phyloP scores from a whole-genome alignment of 441 rosid species.

The Hura crepitans region DNA sequence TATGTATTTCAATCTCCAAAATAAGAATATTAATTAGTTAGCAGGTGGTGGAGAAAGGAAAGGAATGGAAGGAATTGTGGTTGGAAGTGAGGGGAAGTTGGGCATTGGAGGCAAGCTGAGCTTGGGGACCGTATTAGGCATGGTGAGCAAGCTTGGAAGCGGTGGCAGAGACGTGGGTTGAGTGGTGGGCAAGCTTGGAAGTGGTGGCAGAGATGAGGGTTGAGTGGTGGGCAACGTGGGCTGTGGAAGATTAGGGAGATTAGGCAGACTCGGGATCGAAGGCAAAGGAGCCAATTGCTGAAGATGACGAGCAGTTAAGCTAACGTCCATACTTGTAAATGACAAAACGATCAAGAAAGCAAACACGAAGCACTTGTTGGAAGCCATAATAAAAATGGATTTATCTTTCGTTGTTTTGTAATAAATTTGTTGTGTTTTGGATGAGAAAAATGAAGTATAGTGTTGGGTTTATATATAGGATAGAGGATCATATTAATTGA shows the following conservation, averaged over 20 bases:
- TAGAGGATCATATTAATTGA: too few species aligned
- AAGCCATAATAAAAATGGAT: background rate
- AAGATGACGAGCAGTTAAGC: background rate
- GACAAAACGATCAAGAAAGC: background rate
- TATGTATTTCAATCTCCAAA: too few species aligned
- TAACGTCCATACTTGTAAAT: background rate
- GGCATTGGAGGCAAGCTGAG: background rate
- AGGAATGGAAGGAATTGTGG: constrained; percentile 29
- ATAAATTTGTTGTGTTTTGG: background rate
- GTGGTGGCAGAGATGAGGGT: background rate
- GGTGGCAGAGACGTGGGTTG: background rate
- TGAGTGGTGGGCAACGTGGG: background rate
- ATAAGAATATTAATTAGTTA: background rate
- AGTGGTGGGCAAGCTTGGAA: background rate
- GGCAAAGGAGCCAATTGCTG: background rate
- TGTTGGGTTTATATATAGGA: background rate
- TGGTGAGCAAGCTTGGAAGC: background rate
- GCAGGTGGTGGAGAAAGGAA: constrained; percentile 23
- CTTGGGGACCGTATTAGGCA: background rate
- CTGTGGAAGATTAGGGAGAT: background rate
- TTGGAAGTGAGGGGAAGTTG: constrained; percentile 16
- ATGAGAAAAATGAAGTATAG: background rate
- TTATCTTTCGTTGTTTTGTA: background rate
- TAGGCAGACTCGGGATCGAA: background rate
- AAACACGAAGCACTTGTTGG: background rate